Base-by-base conservation (phyloP, 176 grass and related monocot genomes). In the Stipa capillata region DNA sequence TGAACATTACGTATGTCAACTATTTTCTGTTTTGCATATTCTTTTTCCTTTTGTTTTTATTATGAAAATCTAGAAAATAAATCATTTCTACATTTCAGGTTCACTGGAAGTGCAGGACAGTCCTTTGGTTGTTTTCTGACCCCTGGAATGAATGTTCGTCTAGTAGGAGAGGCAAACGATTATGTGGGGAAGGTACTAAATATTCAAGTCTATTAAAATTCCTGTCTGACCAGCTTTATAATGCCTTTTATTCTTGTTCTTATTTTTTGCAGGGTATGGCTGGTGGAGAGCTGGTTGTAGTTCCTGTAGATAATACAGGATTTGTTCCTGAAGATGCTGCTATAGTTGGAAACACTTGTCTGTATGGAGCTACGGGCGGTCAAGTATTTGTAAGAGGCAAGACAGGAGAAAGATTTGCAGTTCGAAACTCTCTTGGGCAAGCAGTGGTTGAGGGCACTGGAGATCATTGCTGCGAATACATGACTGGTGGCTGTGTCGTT, bases 391-490 rank as follows among this genome's bases (percentile, higher is more conserved):
- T 87, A 58, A 90, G 86, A 87, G 97, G 97, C 39, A 99, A 99
- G 65, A 88, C 97, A 43, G 97, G 97, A 82, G 97, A 99, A 83
- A 80, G 97, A 85, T 99, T 99, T 86, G 97, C 97, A 10, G 97
- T 99, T 52, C 90, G 97, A 74, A 99, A 99, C 77, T 99, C 97
- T 79, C 90, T 99, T 47, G 92, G 83, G 18, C 87, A 95, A 85
- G 97, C 97, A 58, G 97, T 99, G 54, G 97, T 99, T 64, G 97
- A 99, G 90, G 97, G 97, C 56, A 99, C 97, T 44, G 97, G 97
- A 57, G 97, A 99, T 84, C 97, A 99, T 87, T 99, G 97, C 67
- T 99, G 92, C 20, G 97, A 99, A 76, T 99, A 99, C 84, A 99
- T 99, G 97, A 99, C 97, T 44, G 97, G 97, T 66, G 97, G 97